Evolutionary conservation across 352 stramenopile species (phyloP).

Genomic region (Phytophthora rubi): DNA sequence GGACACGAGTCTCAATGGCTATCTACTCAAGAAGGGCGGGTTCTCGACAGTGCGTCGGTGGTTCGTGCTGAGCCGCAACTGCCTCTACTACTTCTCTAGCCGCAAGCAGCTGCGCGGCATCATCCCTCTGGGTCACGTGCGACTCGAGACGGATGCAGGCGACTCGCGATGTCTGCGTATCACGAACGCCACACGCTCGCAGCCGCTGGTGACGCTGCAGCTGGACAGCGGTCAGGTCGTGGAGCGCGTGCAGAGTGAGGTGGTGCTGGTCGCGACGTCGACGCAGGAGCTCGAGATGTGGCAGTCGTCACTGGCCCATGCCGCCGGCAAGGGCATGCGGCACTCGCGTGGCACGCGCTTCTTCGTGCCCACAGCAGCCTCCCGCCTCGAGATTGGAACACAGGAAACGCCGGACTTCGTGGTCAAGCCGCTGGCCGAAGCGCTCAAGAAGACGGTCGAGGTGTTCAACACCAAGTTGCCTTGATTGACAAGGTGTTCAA

Average conservation of each 20-base stretch:
- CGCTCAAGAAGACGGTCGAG: conserved; percentile 82
- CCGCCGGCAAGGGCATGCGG: conserved; percentile 78
- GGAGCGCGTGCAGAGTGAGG: conserved; percentile 78
- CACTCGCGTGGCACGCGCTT: conserved; percentile 86
- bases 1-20: conserved; percentile 88
- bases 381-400: conserved; percentile 82
- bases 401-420: conserved; percentile 83
- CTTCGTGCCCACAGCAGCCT: conserved; percentile 82
- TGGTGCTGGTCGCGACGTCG: conserved; percentile 72
- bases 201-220: conserved; percentile 79
- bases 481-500: conserved; percentile 83
- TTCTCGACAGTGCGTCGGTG: conserved; percentile 85
- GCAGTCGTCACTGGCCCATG: conserved; percentile 86
- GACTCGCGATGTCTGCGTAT: conserved; percentile 72
- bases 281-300: conserved; percentile 89
- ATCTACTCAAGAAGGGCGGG: conserved; percentile 82
- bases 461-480: conserved; percentile 84
- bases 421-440: conserved; percentile 71
- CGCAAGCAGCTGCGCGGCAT: conserved; percentile 86
- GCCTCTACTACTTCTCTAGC: conserved; percentile 89
- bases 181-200: conserved; percentile 57
- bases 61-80: conserved; percentile 90
- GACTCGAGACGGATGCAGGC: conserved; percentile 66
- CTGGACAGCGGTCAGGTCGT: conserved; percentile 86
- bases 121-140: conserved; percentile 81